Conservation (phyloP, 2,329 filamentous ascomycete species). For the Cryoendolithus antarcticus region DNA sequence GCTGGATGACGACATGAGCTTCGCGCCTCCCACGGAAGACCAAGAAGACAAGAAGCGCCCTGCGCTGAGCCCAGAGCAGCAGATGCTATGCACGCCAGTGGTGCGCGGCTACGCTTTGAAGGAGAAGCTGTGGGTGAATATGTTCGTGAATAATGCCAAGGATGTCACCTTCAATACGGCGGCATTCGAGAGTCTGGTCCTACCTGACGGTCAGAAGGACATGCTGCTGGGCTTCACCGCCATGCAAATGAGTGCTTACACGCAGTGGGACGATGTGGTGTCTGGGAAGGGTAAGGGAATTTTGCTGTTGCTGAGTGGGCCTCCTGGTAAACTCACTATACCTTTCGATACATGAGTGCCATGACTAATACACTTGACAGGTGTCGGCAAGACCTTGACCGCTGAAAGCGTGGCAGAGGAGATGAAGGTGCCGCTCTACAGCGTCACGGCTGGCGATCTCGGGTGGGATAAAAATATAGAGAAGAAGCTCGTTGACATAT, state of each 20-base stretch:
- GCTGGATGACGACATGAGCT: constrained; percentile 7
- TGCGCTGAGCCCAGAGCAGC: constrained; percentile 19
- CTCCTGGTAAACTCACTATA: constrained; percentile 25
- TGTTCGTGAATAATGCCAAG: constrained; percentile 27
- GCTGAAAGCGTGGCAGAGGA: constrained; percentile 39
- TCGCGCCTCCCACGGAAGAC: constrained; percentile 8
- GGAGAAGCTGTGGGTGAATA: constrained; percentile 31
- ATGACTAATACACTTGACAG: constrained; percentile 24
- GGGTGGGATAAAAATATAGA: constrained; percentile 34
- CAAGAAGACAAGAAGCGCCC: constrained; percentile 15
- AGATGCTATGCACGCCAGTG: constrained; percentile 21
- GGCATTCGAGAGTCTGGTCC: constrained; percentile 37
- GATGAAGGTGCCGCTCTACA: constrained; percentile 39
- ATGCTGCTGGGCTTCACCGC: constrained; percentile 36
- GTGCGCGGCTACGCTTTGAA: constrained; percentile 27
- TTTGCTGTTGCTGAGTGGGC: constrained; percentile 39
- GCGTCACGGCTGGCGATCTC: constrained; percentile 39
- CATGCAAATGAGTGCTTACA: constrained; percentile 27
- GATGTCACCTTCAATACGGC: constrained; percentile 33
- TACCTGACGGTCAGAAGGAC: constrained; percentile 35
- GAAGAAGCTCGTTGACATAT: constrained; percentile 31
- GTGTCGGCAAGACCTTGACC: constrained; percentile 43
- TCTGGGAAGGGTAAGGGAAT: constrained; percentile 41
- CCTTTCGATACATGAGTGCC: too few species aligned
- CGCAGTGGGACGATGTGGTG: constrained; percentile 38